Percentiles rank a stretch among this genome's conserved stretches.
Conservation (phyloP, 1,284 basidiomycete genomes). For the Fomitopsis palustris region DNA sequence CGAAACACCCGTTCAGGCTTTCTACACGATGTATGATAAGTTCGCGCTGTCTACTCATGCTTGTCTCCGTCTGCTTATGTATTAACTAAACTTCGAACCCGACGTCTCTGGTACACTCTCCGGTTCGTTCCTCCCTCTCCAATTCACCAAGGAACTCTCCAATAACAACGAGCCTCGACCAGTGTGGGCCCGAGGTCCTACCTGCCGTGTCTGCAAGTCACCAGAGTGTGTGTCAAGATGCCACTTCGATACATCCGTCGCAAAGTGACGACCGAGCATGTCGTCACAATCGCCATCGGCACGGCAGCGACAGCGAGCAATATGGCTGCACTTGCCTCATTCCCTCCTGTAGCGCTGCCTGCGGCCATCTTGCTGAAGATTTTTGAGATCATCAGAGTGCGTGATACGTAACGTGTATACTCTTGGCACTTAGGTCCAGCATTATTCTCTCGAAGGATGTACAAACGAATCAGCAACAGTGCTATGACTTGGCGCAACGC, state of each 20-base stretch:
- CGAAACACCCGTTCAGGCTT: no score
- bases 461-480: constrained; percentile 37
- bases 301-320: constrained; percentile 17
- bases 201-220: no score
- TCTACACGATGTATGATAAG: no score
- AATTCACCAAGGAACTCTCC: no score
- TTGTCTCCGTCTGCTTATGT: no score
- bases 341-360: constrained; percentile 41
- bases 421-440: background rate
- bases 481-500: constrained; percentile 40
- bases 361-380: constrained; percentile 40
- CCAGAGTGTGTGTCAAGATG: background rate
- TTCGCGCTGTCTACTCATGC: no score
- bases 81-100: no score
- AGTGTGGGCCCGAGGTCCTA: no score
- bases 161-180: no score
- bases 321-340: constrained; percentile 29
- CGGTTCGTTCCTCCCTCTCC: no score
- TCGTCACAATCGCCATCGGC: constrained; percentile 14
- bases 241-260: constrained; percentile 6
- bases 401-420: constrained; percentile 5
- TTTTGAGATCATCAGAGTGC: constrained; percentile 44
- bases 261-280: constrained; percentile 9
- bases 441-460: constrained; percentile 13
- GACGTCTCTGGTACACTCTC: no score